Conservation (phyloP, 192 early-diverging fungal species). For the Coemansia furcata region DNA sequence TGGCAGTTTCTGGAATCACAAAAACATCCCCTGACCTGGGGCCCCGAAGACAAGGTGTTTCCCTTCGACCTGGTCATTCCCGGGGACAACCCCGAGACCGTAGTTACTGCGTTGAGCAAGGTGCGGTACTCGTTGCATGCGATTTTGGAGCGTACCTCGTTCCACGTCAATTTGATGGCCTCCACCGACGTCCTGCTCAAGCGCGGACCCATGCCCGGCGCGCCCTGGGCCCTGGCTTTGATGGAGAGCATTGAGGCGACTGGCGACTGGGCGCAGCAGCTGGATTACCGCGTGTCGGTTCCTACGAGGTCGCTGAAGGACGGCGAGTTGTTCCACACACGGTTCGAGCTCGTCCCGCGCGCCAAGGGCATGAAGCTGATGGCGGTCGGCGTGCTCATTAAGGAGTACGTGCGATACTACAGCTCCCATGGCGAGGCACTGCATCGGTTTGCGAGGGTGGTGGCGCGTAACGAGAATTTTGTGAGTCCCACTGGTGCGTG, state of each 20-base stretch:
- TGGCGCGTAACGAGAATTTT: slow-evolving; percentile 48
- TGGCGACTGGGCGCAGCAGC: slow-evolving; percentile 51
- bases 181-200: slow-evolving; percentile 39
- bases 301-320: slow-evolving; percentile 56
- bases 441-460: slow-evolving; percentile 28
- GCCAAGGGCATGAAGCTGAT: slow-evolving; percentile 43
- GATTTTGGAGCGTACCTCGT: slow-evolving; percentile 53
- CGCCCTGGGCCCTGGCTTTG: slow-evolving; percentile 51
- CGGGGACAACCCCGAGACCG: slow-evolving; percentile 60
- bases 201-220: slow-evolving; percentile 50
- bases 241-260: slow-evolving; percentile 52
- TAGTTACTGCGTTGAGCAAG: slow-evolving; percentile 49
- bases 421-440: slow-evolving; percentile 13
- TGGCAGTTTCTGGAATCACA: slow-evolving; percentile 54
- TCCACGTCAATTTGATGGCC: slow-evolving; percentile 50
- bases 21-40: slow-evolving; percentile 29
- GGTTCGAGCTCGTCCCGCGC: slow-evolving; percentile 49
- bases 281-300: slow-evolving; percentile 57
- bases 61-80: slow-evolving; percentile 57
- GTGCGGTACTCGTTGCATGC: slow-evolving; percentile 56
- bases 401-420: slow-evolving; percentile 57
- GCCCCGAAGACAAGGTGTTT: slow-evolving; percentile 37
- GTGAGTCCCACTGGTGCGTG: slow-evolving; percentile 20
- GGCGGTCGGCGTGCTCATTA: slow-evolving; percentile 51
- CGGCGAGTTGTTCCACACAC: slow-evolving; percentile 53